A percentile compares a stretch with the other conserved stretches of the same genome.
phyloP scores from a whole-genome alignment of 202 grass and related monocot genomes.

The Carex arenaria region DNA sequence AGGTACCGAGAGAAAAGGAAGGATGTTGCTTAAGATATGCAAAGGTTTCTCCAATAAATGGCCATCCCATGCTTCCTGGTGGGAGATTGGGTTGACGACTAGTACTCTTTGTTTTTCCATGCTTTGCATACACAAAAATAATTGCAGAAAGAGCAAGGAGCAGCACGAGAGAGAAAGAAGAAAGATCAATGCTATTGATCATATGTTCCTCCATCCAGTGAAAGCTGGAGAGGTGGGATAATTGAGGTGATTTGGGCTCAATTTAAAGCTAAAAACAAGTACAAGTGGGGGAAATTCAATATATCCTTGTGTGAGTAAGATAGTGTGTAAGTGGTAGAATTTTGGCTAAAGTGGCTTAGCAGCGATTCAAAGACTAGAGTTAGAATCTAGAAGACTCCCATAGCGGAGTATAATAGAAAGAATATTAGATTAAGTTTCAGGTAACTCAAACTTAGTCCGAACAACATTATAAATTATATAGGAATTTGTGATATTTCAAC shows the following conservation, averaged over 20 bases:
- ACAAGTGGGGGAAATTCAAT: too few species aligned
- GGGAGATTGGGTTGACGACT: conserved; percentile 6
- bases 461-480: too few species aligned
- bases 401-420: too few species aligned
- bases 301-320: too few species aligned
- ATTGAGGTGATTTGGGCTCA: background rate
- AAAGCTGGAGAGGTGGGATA: background rate
- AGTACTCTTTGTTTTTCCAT: background rate
- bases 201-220: background rate
- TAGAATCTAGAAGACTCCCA: too few species aligned
- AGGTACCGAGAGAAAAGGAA: conserved; percentile 29
- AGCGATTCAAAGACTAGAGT: too few species aligned
- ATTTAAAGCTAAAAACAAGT: background rate
- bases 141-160: background rate
- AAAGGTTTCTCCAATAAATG: conserved; percentile 48
- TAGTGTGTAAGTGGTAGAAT: too few species aligned
- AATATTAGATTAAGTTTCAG: too few species aligned
- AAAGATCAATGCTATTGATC: background rate
- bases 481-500: too few species aligned
- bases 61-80: conserved; percentile 59
- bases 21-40: conserved; percentile 31
- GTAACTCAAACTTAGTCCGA: too few species aligned
- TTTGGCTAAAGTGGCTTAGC: too few species aligned
- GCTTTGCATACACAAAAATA: background rate
- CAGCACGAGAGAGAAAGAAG: background rate